A percentile compares a stretch with the other conserved stretches of the same genome.
Conservation (phyloP, 2,329 filamentous ascomycete species). For the Tolypocladium ovalisporum region DNA sequence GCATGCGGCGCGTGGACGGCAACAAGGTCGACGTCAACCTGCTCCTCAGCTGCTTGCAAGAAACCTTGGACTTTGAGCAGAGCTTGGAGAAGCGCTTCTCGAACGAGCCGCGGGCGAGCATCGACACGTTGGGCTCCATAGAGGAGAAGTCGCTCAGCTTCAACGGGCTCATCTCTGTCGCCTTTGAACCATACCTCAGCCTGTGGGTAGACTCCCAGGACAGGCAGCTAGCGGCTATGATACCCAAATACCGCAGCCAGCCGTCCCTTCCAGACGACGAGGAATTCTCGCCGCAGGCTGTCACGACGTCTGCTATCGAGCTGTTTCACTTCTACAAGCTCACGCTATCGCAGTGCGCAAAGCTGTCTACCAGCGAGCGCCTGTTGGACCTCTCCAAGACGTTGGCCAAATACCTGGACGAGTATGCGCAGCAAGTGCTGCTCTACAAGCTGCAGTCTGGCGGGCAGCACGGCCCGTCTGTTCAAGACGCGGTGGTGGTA, state of each 20-base stretch:
- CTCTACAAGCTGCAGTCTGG: constrained; percentile 55
- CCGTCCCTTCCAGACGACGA: constrained; percentile 74
- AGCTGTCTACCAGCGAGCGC: constrained; percentile 82
- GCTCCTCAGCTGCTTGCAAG: constrained; percentile 78
- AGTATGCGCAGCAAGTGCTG: constrained; percentile 89
- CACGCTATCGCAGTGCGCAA: constrained; percentile 87
- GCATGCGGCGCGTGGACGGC: constrained; percentile 68
- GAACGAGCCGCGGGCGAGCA: constrained; percentile 63
- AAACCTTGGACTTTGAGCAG: constrained; percentile 96
- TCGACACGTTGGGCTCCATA: constrained; percentile 75
- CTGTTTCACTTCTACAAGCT: constrained; percentile 95
- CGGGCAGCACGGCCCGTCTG: constrained; percentile 36
- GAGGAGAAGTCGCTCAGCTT: constrained; percentile 71
- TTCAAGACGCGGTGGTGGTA: constrained; percentile 75
- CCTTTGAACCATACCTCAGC: constrained; percentile 94
- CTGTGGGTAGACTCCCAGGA: constrained; percentile 97
- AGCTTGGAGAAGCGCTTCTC: constrained; percentile 76
- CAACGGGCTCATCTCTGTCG: constrained; percentile 84
- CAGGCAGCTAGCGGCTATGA: constrained; percentile 70
- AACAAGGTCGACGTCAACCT: constrained; percentile 82
- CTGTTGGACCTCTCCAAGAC: constrained; percentile 76
- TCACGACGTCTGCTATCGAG: constrained; percentile 89
- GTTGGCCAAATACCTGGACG: constrained; percentile 86
- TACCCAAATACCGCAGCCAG: constrained; percentile 79
- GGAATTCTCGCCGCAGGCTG: constrained; percentile 81